A percentile compares a stretch with the other conserved stretches of the same genome.
Evolutionary conservation across 23 red algal species (phyloP).

Genomic region (Chondrus crispus): DNA sequence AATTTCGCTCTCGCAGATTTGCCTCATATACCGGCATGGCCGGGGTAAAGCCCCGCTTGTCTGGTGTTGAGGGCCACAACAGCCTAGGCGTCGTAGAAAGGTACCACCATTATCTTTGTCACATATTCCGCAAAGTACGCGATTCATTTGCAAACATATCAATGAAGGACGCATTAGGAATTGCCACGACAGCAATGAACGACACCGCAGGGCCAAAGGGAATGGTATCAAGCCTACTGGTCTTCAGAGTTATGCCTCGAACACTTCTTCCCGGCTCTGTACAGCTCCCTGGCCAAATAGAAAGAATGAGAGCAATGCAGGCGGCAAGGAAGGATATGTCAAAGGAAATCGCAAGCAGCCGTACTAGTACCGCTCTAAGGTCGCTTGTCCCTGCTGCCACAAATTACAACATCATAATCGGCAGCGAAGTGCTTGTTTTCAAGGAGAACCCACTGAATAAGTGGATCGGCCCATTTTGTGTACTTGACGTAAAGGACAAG

Average conservation of each 20-base stretch:
- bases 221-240: background rate
- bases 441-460: background rate
- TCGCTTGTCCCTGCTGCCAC: background rate
- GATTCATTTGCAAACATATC: background rate
- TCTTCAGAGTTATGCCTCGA: constrained; percentile 15
- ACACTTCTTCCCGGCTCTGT: background rate
- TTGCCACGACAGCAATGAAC: background rate
- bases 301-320: constrained; percentile 7
- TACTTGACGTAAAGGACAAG: background rate
- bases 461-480: background rate
- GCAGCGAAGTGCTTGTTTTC: background rate
- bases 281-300: background rate
- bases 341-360: background rate
- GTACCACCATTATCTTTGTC: background rate
- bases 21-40: background rate
- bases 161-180: background rate
- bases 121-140: constrained; percentile 1
- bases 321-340: background rate
- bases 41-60: background rate
- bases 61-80: background rate
- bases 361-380: background rate
- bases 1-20: background rate
- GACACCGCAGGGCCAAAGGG: background rate
- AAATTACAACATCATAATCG: background rate
- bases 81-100: background rate